A percentile compares a stretch with the other conserved stretches of the same genome.
These are phyloP conservation scores for Rhodocollybia butyracea DNA, from an alignment of 768 basidiomycete genomes.

Conservation along the genomic window DNA sequence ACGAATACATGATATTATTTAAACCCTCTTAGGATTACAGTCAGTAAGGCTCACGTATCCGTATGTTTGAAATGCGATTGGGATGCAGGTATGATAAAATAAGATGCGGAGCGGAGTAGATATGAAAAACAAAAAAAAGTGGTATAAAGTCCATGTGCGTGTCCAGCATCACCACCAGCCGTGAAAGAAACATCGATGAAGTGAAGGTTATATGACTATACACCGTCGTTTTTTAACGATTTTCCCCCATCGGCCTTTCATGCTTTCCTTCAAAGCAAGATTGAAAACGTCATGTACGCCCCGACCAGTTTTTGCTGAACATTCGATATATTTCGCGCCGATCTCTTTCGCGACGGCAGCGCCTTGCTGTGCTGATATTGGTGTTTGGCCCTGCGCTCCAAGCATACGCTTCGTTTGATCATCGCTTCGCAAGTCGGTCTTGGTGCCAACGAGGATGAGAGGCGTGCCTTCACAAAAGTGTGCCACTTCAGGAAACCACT, in stretches of 20 bases:
- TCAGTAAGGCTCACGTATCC: not conserved
- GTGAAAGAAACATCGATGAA: not conserved
- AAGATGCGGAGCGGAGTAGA: constrained; percentile 5
- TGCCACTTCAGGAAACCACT: constrained; percentile 94
- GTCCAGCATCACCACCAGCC: not conserved
- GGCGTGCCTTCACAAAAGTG: constrained; percentile 92
- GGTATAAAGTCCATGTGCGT: not conserved
- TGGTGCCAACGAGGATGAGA: constrained; percentile 89
- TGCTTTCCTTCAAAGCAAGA: constrained; percentile 83
- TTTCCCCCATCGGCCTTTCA: constrained; percentile 77
- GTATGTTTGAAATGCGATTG: not conserved
- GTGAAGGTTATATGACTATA: constrained; percentile 44
- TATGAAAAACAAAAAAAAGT: not conserved
- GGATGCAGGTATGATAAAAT: constrained; percentile 3
- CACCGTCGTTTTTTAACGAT: constrained; percentile 69
- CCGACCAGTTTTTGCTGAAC: constrained; percentile 87
- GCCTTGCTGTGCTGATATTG: constrained; percentile 83
- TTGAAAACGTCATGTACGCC: constrained; percentile 93
- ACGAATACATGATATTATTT: not conserved
- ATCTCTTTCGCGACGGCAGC: constrained; percentile 86
- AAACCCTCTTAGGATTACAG: not conserved
- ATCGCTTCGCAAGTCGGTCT: constrained; percentile 87
- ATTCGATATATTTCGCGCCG: constrained; percentile 90
- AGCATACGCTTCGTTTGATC: constrained; percentile 85
- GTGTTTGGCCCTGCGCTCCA: constrained; percentile 80